Evolutionary conservation across 2,329 filamentous ascomycete genomes (phyloP).

Genomic region (Colletotrichum sp.): DNA sequence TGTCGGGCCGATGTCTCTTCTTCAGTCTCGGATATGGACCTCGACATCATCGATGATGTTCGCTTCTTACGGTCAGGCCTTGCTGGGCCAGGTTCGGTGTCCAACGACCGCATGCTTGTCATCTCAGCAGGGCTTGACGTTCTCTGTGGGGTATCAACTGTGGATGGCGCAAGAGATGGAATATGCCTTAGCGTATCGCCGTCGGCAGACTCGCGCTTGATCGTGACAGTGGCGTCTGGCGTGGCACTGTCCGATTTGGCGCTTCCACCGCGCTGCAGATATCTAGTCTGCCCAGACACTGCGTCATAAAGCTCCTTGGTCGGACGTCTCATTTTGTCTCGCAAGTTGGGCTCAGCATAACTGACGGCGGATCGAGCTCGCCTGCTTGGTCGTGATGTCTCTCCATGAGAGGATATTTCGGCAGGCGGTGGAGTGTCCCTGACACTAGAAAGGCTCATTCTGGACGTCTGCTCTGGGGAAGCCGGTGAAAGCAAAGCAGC

Average conservation of each 20-base stretch:
- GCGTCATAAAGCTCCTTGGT: conserved; percentile 79
- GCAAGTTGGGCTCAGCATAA: conserved; percentile 82
- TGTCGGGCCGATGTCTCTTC: neutral
- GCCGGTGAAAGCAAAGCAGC: conserved; percentile 48
- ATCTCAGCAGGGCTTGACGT: conserved; percentile 40
- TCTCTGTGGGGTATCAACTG: neutral
- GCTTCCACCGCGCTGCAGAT: conserved; percentile 28
- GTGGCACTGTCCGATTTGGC: conserved; percentile 44
- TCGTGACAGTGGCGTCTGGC: conserved; percentile 27
- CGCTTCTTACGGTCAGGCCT: conserved; percentile 46
- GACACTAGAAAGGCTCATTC: conserved; percentile 39
- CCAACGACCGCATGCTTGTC: conserved; percentile 36
- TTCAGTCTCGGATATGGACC: conserved; percentile 7
- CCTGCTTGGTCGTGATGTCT: conserved; percentile 68
- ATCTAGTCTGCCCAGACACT: conserved; percentile 68
- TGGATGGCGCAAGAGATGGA: conserved; percentile 14
- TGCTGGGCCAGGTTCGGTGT: conserved; percentile 35
- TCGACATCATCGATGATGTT: conserved; percentile 33
- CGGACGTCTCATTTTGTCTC: conserved; percentile 83
- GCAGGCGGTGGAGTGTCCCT: conserved; percentile 65
- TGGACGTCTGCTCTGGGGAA: conserved; percentile 51
- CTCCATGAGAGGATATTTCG: conserved; percentile 59
- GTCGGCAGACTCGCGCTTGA: conserved; percentile 38
- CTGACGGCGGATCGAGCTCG: conserved; percentile 73
- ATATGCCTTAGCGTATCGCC: conserved; percentile 36